Evolutionary conservation across 805 yeast species (phyloP), one percentile per base, ranked within the genome.

Genomic region (Metschnikowia drakensbergensis): DNA sequence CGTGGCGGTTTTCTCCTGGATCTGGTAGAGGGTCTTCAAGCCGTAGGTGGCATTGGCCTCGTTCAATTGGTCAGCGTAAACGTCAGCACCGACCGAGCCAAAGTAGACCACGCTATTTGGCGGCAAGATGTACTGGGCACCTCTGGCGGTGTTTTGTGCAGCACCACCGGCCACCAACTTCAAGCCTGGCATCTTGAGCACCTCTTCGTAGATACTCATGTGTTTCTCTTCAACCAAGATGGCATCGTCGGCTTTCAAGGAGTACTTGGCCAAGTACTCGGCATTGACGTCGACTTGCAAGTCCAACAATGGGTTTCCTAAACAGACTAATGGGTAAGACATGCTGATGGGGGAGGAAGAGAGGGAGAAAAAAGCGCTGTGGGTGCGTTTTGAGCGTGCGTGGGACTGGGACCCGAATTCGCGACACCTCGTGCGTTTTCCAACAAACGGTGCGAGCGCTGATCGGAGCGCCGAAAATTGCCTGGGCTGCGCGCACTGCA

Each of bases 141-240:
- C 99, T 74, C 99, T 84, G 50, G 98, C 97, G 55, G 98, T 82
- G 77, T 94, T 94, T 76, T 94, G 99, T 52, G 97, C 99, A 62
- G 99, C 99, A 68, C 99, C 99, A 60, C 99, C 99, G 53, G 99
- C 99, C 58, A 92, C 81, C 53, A 83, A 71, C 61, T 82, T 80
- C 54, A 88, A 82, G 51, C 77, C 80, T 33, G 77, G 74, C 65
- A 72, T 73, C 33, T 75, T 68, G 47, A 89, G 72, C 57, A 88
- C 79, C 69, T 94, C 98, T 50, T 80, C 84, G 69, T 76, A 94
- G 65, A 94, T 87, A 47, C 92, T 87, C 82, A 83, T 71, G 74
- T 89, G 97, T 67, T 84, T 79, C 55, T 82, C 90, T 59, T 88
- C 95, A 33, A 81, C 81, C 55, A 94, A 81, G 60, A 94, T 90